These are phyloP conservation scores for Coemansia sp. DNA, from an alignment of 192 early-diverging fungal genomes.

Conservation along the genomic window DNA sequence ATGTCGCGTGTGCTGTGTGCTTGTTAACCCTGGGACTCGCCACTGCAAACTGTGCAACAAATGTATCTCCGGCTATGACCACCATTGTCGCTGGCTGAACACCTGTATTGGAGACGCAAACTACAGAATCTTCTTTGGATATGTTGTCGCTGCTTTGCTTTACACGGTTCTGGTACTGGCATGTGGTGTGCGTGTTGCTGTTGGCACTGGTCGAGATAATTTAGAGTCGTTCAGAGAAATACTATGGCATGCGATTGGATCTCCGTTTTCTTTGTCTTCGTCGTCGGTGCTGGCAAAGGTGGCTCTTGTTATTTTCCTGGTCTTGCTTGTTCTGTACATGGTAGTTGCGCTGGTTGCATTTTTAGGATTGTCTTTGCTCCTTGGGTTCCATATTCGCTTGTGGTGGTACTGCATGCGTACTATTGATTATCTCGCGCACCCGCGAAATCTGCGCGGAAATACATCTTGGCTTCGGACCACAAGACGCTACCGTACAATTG, in stretches of 20 bases:
- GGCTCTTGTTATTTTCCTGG: conserved; percentile 17
- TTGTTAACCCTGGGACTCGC: conserved; percentile 22
- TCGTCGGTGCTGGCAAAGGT: neutral
- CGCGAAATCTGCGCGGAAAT: conserved; percentile 11
- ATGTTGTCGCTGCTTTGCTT: conserved; percentile 21
- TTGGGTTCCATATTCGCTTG: conserved; percentile 42
- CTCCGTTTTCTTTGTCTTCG: conserved; percentile 5
- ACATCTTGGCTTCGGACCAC: conserved; percentile 18
- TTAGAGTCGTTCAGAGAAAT: conserved; percentile 12
- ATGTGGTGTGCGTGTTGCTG: conserved; percentile 18
- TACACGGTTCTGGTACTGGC: conserved; percentile 30
- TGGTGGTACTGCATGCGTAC: conserved; percentile 41
- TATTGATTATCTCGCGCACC: conserved; percentile 30
- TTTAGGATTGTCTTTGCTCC: conserved; percentile 30
- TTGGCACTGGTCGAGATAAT: conserved; percentile 14
- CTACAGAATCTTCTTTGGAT: conserved; percentile 35
- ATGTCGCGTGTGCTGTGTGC: conserved; percentile 33
- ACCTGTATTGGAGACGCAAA: conserved; percentile 46
- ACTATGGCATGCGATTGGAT: conserved; percentile 25
- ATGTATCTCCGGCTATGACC: conserved; percentile 53
- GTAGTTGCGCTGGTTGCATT: conserved; percentile 24
- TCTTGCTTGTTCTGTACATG: conserved; percentile 25
- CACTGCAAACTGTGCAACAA: conserved; percentile 56
- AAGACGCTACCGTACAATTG: conserved; percentile 30
- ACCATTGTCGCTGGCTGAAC: conserved; percentile 54